Base-by-base conservation (phyloP, 2,329 filamentous ascomycete genomes). In the Thermoascus crustaceus region DNA sequence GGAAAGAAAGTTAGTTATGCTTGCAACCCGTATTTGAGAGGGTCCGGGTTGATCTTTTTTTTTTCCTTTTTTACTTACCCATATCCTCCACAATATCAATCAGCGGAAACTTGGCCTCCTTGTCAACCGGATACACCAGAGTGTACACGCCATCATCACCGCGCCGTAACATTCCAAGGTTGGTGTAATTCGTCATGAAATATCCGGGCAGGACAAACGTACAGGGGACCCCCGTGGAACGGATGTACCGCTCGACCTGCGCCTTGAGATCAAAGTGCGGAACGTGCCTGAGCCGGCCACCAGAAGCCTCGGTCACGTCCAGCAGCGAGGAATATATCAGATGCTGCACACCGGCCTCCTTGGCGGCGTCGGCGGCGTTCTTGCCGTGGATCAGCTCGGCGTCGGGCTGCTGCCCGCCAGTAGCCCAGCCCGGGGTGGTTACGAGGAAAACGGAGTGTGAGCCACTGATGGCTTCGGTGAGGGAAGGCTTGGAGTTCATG, bases 361-460 rank as follows among this genome's bases (percentile, higher is more conserved):
- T 47, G 43, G 48, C 52, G 40, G 47, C 52, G n/a, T 7, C 7
- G 7, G 21, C 21, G 7, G 21, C 21, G n/a, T n/a, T 7, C 21
- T n/a, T 7, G 21, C 21, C 21, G 7, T n/a, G 7, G 7, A 7
- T 7, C 7, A 7, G 18, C 50, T 48, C 40, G 61, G 56, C 23
- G 57, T 55, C 18, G 58, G 50, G 18, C 44, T 48, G 34, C 54
- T 55, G 35, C 45, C 58, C 32, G 42, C 48, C 27, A 50, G 30
- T 20, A 52, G 19, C 38, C 55, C 47, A 22, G 35, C 36, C 53
- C 72, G 42, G 58, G n/a, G n/a, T n/a, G n/a, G n/a, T n/a, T n/a
- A n/a, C n/a, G 7, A 50, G 45, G 44, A 71, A 72, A 22, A 70
- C 60, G 1, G 63, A 63, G 35, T 71, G 60, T 2, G 58, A 66